Base-by-base conservation (phyloP, 371 early-diverging fungal genomes). In the Encephalitozoon hellem region DNA sequence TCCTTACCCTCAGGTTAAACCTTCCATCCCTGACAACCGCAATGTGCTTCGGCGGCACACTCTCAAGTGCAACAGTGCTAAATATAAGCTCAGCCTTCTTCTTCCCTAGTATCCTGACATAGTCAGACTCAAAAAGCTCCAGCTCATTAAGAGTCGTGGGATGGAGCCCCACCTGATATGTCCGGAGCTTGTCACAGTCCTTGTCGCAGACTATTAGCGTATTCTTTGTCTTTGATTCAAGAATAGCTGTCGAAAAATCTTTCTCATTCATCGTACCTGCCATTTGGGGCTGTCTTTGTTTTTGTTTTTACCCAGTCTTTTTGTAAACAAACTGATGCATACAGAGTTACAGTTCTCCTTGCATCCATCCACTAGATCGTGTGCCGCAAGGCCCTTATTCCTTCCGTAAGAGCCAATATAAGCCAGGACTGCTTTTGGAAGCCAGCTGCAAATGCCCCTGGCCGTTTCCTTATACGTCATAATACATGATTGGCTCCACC, bases 61-160 rank as follows among this genome's bases (percentile, higher is more conserved):
- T 89, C 75, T 94, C 92, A 80, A 93, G 93, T 74, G 91, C 89
- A 39, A 94, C 86, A 52, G 92, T 92, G 76, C 94, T 91, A 67
- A 97, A 88, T 25, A 97, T 92, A 8, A 94, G 93, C 82, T 96
- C 95, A 78, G 89, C 89, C 85, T 96, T 89, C 89, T 93, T 94
- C 88, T 96, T 97, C 78, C 99, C 99, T 87, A 94, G 94, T 76
- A 97, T 86, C 54, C 93, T 84, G 42, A 96, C 90, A 59, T 77
- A 77, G 34, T 80, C 84, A 28, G 75, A 54, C 30, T 75, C 49
- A 51, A 80, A 83, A 23, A 86, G 55, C 49, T 82, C 76, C 12
- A 81, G 42, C 41, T 80, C 75, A 23, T 76, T 59, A 34, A 77
- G 75, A 1, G 71, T 67, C 21, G 71, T 52, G 6, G 67, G 63